Evolutionary conservation across 2,329 filamentous ascomycete species (phyloP).

Genomic region (Ascochyta lentis): DNA sequence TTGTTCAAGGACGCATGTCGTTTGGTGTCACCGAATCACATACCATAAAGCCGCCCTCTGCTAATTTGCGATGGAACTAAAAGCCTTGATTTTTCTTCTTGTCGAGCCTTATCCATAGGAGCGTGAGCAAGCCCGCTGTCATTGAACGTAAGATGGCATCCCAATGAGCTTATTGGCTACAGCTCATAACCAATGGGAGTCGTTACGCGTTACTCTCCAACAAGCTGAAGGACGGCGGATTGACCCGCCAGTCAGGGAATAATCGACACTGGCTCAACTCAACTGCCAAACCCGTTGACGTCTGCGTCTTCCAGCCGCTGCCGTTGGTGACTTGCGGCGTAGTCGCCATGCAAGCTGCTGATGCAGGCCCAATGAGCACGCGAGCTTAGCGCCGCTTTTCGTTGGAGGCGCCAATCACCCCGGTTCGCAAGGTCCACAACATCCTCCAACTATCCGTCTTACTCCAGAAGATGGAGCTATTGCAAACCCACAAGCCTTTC

Average conservation of each 20-base stretch:
- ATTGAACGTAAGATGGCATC: constrained; percentile 5
- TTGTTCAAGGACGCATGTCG: background rate
- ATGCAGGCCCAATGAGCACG: constrained; percentile 11
- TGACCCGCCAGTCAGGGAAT: constrained; percentile 14
- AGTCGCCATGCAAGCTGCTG: constrained; percentile 3
- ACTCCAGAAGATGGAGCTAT: constrained; percentile 7
- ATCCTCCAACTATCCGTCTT: constrained; percentile 8
- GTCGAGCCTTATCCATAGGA: constrained; percentile 1
- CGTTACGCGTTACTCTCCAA: background rate
- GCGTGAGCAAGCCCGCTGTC: background rate
- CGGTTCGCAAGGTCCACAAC: constrained; percentile 2
- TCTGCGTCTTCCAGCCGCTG: constrained; percentile 17
- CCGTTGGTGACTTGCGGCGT: constrained; percentile 16
- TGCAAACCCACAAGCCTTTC: constrained; percentile 11
- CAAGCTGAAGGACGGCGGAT: constrained; percentile 9
- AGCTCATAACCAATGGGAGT: constrained; percentile 3
- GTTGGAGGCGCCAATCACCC: constrained; percentile 10
- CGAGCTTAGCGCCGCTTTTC: constrained; percentile 16
- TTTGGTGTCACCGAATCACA: constrained; percentile 12
- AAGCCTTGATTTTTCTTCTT: background rate
- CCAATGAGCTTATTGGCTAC: constrained; percentile 5
- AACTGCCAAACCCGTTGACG: constrained; percentile 13
- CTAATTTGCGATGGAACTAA: constrained; percentile 1
- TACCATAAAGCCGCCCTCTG: constrained; percentile 3
- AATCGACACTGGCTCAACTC: constrained; percentile 12